phyloP scores from a whole-genome alignment of 495 filamentous ascomycete species.

The Entonaema liquescens region DNA sequence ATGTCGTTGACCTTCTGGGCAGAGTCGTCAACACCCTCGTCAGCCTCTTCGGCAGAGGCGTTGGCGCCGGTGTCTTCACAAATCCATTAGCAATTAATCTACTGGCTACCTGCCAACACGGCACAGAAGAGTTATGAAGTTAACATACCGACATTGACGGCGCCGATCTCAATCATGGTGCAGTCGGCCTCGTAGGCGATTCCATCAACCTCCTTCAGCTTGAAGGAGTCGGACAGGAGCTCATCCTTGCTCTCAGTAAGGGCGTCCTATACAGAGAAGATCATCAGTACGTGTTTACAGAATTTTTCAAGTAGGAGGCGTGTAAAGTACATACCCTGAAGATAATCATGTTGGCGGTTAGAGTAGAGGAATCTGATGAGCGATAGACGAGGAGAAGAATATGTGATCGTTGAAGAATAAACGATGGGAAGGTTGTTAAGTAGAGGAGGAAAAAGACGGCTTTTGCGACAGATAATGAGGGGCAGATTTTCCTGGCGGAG shows the following conservation, averaged over 20 bases:
- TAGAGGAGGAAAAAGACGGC: constrained; percentile 46
- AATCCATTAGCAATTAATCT: constrained; percentile 1
- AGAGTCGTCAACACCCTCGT: constrained; percentile 74
- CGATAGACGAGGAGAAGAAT: constrained; percentile 34
- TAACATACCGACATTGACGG: constrained; percentile 74
- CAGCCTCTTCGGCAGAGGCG: constrained; percentile 90
- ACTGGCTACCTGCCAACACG: constrained; percentile 16
- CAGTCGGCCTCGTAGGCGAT: constrained; percentile 89
- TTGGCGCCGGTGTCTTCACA: constrained; percentile 88
- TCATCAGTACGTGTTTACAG: constrained; percentile 24
- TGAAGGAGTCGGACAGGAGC: constrained; percentile 93
- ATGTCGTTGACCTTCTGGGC: constrained; percentile 89
- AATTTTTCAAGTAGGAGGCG: background rate
- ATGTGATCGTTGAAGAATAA: constrained; percentile 28
- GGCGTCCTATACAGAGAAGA: constrained; percentile 70
- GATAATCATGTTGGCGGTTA: constrained; percentile 81
- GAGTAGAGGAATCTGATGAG: constrained; percentile 21
- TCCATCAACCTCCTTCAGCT: constrained; percentile 76
- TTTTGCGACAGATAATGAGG: constrained; percentile 47
- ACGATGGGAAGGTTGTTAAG: constrained; percentile 29
- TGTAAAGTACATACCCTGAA: constrained; percentile 73
- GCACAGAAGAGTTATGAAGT: background rate
- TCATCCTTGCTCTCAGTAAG: constrained; percentile 80
- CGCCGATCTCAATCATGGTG: constrained; percentile 79
- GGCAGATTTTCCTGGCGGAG: constrained; percentile 44